Evolutionary conservation across 75 land plant genomes (phyloP), one percentile per base, ranked within the genome.

Genomic region (Azolla pinnata): DNA sequence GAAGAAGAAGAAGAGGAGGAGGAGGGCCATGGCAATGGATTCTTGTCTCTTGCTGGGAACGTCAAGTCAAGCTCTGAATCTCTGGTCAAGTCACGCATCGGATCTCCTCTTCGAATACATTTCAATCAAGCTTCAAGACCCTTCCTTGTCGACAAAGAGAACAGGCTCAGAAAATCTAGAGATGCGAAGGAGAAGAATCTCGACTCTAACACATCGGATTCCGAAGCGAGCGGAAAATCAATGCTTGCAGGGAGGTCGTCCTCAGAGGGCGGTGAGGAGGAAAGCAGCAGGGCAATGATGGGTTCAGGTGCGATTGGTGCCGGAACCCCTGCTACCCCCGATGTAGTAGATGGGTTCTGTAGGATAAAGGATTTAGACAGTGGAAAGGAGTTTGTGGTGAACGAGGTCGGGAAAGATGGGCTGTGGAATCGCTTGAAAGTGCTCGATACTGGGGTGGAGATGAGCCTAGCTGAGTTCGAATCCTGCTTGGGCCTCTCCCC

Each of bases 391-490:
- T 92, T 88, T 73, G 73, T 92, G 32, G 77, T 92, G 51, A 73
- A 88, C 32, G 88, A 77, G 74, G 21, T 85, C 19, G 61, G 80
- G 31, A 82, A 72, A 42, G 83, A 90, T 64, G 96, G 96, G n/a
- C 69, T 64, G 62, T 73, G 80, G 80, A 65, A 79, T 29, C 83
- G 65, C 58, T 61, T 87, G 0, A 80, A 60, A 67, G 96, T 88
- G 45, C 74, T 92, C 1, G 87, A 68, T n/a, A 92, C 97, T 2
- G 90, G 87, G 8, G 66, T 73, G 60, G 87, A 92, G 73, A 47
- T 92, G 63, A 81, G 85, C 1, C 64, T 78, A 64, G 95, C 85
- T 61, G 97, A 92, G 63, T 92, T 92, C 64, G 80, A 89, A 63
- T 84, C 66, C 60, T 66, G 67, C 10, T 73, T 85, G 19, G 97